These are phyloP conservation scores for Heritiera littoralis DNA, from an alignment of 345 rosid genomes.

Conservation along the genomic window DNA sequence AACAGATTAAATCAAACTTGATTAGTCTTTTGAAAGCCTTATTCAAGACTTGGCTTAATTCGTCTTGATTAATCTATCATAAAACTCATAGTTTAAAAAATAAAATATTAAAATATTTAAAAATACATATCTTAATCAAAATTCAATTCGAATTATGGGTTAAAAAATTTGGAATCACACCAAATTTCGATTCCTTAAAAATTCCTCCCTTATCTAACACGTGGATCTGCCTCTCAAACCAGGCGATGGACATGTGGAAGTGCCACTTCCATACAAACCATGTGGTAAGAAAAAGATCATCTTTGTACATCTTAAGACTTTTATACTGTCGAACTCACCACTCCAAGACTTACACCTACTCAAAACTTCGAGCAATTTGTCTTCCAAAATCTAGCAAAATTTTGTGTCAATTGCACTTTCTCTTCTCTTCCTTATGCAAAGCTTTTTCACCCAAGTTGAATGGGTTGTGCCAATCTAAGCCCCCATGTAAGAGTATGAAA, in stretches of 20 bases:
- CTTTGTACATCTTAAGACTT: neutral
- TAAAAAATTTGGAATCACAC: too few species aligned
- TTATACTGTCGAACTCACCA: neutral
- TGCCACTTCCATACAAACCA: neutral
- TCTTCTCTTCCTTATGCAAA: neutral
- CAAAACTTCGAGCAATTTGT: neutral
- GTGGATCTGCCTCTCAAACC: neutral
- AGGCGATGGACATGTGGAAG: neutral
- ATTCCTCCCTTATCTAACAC: conserved; percentile 6
- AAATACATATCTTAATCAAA: too few species aligned
- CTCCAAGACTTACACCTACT: neutral
- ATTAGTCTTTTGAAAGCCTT: too few species aligned
- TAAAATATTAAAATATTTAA: too few species aligned
- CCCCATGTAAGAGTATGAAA: neutral
- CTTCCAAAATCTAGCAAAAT: conserved; percentile 21
- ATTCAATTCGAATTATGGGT: too few species aligned
- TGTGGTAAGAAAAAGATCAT: neutral
- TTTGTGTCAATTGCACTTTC: neutral
- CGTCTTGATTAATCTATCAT: too few species aligned
- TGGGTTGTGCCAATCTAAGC: neutral
- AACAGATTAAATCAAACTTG: too few species aligned
- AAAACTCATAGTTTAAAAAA: too few species aligned
- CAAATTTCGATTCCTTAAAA: neutral
- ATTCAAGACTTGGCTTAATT: too few species aligned
- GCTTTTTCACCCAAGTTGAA: neutral